These are phyloP conservation scores for Boletus subparvulus DNA, from an alignment of 768 basidiomycete species.

Conservation along the genomic window DNA sequence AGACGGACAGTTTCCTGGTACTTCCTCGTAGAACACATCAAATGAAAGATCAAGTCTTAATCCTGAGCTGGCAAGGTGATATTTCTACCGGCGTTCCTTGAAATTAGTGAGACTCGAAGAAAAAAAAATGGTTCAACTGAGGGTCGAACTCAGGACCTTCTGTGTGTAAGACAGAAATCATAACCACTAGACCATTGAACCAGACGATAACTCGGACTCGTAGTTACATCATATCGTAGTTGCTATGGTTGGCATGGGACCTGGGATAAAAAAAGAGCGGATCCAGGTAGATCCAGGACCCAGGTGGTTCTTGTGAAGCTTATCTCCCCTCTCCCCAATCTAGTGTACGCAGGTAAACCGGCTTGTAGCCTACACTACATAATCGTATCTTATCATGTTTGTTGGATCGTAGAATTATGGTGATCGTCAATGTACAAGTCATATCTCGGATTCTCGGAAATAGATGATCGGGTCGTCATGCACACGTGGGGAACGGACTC, in stretches of 20 bases:
- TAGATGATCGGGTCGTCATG: background rate
- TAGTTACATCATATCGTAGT: background rate
- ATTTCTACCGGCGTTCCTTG: background rate
- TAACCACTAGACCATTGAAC: slow-evolving; percentile 63
- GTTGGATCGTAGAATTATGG: background rate
- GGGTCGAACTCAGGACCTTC: slow-evolving; percentile 41
- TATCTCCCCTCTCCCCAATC: background rate
- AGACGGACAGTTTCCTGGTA: background rate
- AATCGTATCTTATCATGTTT: background rate
- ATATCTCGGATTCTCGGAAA: background rate
- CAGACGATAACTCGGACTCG: background rate
- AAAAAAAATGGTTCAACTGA: slow-evolving; percentile 52
- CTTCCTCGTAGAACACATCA: background rate
- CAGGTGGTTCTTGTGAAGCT: background rate
- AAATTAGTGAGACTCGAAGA: no score
- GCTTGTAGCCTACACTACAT: background rate
- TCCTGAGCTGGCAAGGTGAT: no score
- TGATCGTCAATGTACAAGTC: background rate
- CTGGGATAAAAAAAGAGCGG: background rate
- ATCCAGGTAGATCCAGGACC: no score
- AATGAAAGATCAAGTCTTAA: no score
- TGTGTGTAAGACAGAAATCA: slow-evolving; percentile 54
- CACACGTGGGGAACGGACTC: slow-evolving; percentile 19
- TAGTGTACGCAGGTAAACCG: background rate
- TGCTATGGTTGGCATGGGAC: no score